phyloP scores from a whole-genome alignment of 768 basidiomycete genomes.

The Suillus lakei region DNA sequence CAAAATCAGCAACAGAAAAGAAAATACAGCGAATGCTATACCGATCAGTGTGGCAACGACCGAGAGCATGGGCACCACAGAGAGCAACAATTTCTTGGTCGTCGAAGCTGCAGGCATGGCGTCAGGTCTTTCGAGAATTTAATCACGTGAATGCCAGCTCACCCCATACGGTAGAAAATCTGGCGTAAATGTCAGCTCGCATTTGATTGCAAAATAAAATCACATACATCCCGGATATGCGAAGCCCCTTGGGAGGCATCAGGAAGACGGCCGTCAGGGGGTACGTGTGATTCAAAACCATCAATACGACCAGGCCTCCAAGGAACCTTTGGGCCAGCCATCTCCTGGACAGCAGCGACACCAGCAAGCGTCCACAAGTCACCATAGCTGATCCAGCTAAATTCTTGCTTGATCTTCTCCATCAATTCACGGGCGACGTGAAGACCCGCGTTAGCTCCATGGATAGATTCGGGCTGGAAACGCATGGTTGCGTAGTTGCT shows the following conservation, averaged over 20 bases:
- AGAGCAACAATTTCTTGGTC: conserved; percentile 98
- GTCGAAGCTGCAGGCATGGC: conserved; percentile 59
- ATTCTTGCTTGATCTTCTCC: conserved; percentile 87
- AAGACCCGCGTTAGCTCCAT: conserved; percentile 86
- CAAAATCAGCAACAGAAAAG: conserved; percentile 1
- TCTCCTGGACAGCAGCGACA: conserved; percentile 91
- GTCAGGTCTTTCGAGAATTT: background rate
- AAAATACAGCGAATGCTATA: conserved; percentile 19
- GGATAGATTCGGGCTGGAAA: conserved; percentile 85
- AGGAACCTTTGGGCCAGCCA: conserved; percentile 89
- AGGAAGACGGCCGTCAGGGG: conserved; percentile 89
- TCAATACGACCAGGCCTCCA: conserved; percentile 96
- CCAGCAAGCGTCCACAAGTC: conserved; percentile 97
- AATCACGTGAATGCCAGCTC: conserved; percentile 16
- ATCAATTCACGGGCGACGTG: conserved; percentile 79
- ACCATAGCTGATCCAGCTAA: conserved; percentile 94
- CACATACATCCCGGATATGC: conserved; percentile 74
- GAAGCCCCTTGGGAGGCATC: conserved; percentile 84
- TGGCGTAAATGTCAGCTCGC: conserved; percentile 17
- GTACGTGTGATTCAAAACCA: conserved; percentile 72
- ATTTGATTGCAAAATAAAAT: background rate
- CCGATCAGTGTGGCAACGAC: conserved; percentile 90
- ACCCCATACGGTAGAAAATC: conserved; percentile 81
- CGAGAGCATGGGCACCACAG: conserved; percentile 92
- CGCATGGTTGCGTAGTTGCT: conserved; percentile 99